Conservation (phyloP, 345 rosid species). For the Bruguiera sexangula region DNA sequence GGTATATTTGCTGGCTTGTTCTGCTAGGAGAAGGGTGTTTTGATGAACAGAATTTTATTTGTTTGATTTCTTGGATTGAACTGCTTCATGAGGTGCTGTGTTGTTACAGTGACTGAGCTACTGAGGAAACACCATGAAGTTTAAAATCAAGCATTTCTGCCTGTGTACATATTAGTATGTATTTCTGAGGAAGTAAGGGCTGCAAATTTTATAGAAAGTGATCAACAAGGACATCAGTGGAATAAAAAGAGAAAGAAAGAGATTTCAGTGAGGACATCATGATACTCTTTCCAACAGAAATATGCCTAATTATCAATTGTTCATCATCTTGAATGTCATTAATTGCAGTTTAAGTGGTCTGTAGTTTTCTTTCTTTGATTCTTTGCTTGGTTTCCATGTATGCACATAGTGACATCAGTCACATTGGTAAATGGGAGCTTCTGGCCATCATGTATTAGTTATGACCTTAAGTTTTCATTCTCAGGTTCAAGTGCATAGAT, state of each 20-base stretch:
- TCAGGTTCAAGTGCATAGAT: slow-evolving; percentile 94
- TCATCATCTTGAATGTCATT: not conserved
- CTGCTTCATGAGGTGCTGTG: not conserved
- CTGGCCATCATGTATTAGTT: not conserved
- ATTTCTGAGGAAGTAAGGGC: too few species aligned
- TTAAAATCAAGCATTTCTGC: not conserved
- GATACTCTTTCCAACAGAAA: too few species aligned
- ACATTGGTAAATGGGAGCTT: too few species aligned
- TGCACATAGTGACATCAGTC: too few species aligned
- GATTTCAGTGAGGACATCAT: too few species aligned
- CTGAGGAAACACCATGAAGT: not conserved
- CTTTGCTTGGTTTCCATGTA: too few species aligned
- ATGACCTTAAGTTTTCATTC: slow-evolving; percentile 20
- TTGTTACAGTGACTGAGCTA: not conserved
- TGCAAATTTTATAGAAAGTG: not conserved
- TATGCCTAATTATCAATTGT: too few species aligned
- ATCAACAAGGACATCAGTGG: not conserved
- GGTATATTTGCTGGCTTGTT: slow-evolving; percentile 39
- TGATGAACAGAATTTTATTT: not conserved
- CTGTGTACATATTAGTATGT: too few species aligned
- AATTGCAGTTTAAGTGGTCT: not conserved
- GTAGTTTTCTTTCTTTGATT: too few species aligned
- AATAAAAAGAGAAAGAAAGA: too few species aligned
- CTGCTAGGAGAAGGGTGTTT: not conserved
- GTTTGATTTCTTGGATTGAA: not conserved